phyloP scores from a whole-genome alignment of 148 eudicot genomes.

The Vaccinium macrocarpon region DNA sequence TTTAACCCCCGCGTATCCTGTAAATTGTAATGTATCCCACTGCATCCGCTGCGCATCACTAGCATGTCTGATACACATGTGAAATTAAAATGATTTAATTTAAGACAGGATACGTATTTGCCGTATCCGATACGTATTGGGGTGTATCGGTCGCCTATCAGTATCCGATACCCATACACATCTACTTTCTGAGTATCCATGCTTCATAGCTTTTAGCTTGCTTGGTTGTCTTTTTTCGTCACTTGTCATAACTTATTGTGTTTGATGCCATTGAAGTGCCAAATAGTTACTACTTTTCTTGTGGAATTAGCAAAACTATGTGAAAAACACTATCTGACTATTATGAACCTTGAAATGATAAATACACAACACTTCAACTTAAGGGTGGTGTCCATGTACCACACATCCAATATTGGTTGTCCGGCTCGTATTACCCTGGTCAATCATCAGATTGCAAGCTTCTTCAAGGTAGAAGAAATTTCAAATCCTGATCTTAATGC shows the following conservation, averaged over 20 bases:
- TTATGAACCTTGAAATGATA: neutral
- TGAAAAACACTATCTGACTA: neutral
- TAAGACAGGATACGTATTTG: too few species aligned
- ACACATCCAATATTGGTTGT: neutral
- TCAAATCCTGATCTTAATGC: neutral
- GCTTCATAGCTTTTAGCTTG: neutral
- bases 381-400: neutral
- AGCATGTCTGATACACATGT: too few species aligned
- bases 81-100: too few species aligned
- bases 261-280: neutral
- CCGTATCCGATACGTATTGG: too few species aligned
- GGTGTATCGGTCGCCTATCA: too few species aligned
- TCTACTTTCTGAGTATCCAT: too few species aligned
- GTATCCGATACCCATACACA: too few species aligned
- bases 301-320: neutral
- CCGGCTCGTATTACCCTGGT: neutral
- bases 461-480: neutral
- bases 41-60: too few species aligned
- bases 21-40: too few species aligned
- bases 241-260: neutral
- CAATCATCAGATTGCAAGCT: neutral
- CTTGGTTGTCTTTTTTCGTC: neutral
- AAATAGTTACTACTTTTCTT: neutral
- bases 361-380: neutral
- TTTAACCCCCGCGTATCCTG: too few species aligned